Evolutionary conservation across 805 yeast genomes (phyloP).

Genomic region (Saccharomycopsis selenospora): DNA sequence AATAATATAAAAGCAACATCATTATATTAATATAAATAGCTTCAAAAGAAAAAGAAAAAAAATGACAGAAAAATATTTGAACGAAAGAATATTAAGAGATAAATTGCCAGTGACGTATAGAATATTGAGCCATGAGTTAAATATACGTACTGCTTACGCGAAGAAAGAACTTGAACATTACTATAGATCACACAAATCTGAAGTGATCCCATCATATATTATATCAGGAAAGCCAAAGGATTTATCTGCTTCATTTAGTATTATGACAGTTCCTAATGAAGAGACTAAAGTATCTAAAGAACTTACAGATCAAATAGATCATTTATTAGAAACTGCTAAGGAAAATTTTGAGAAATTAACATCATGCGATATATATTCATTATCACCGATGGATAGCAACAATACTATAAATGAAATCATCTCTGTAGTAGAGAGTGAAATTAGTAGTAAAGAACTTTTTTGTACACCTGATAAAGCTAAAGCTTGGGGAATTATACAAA

Average conservation of each 20-base stretch:
- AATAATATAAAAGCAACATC: background rate
- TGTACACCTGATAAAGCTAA: conserved; percentile 1
- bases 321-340: conserved; percentile 25
- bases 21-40: too few species aligned
- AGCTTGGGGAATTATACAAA: conserved; percentile 23
- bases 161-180: conserved; percentile 35
- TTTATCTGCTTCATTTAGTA: conserved; percentile 1
- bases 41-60: too few species aligned
- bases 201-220: conserved; percentile 35
- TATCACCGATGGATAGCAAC: conserved; percentile 24
- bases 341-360: conserved; percentile 28
- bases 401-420: conserved; percentile 15
- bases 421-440: conserved; percentile 9
- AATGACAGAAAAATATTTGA: conserved; percentile 2
- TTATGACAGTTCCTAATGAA: conserved; percentile 1
- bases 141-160: conserved; percentile 34
- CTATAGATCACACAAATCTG: conserved; percentile 31
- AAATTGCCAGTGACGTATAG: conserved; percentile 31
- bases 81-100: conserved; percentile 3
- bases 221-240: conserved; percentile 32
- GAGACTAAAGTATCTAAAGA: conserved; percentile 11
- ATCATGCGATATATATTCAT: conserved; percentile 35
- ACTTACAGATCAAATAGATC: conserved; percentile 24
- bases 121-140: conserved; percentile 34
- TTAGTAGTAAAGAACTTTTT: conserved; percentile 6